Base-by-base conservation (phyloP, 306 rosid genomes). In the Arachis hypogaea region DNA sequence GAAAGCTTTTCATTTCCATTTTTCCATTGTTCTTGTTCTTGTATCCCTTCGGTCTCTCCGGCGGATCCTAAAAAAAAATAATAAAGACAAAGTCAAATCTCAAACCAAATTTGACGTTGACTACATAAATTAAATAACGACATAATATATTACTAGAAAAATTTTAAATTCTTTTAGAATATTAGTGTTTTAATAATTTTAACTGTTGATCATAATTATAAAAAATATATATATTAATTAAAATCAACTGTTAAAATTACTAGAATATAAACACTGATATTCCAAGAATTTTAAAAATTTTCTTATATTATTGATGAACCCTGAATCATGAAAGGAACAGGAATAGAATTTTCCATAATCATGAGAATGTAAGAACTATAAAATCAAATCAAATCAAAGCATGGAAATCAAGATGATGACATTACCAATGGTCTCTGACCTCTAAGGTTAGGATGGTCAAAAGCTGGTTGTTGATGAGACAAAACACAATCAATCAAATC, bases 401-500 rank as follows among this genome's bases (percentile, higher is more conserved):
- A 4, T 22, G 28, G 28, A 22, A 22, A 46, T 4, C 41, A 30
- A 28, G 64, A 10, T 29, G 45, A 71, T 44, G 59, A 77, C 57
- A 4, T 84, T 91, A 93, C 98, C 98, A 92, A 82, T 82, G 99
- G 93, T 77, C 40, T 88, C 66, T 84, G 82, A 38, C 97, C 96
- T 86, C 56, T 86, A 7, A 92, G 96, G 28, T 80, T 14, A 50
- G 88, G 96, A 77, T 90, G 98, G 72, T 95, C 97, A 86, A 95
- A 95, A 71, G 99, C 96, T 66, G 93, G 98, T 56, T 95, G 99
- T 30, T 88, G 88, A 84, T 92, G 90, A 77, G 96, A 77, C 14
- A 76, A 59, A 76, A 95, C 91, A 72, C 99, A 95, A 50, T 95
- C 99, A 29, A 95, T 95, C 63, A 90, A 71, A 87, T 95, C 99